These are phyloP conservation scores for Exophiala mesophila DNA, from an alignment of 2,329 filamentous ascomycete genomes.

Conservation along the genomic window DNA sequence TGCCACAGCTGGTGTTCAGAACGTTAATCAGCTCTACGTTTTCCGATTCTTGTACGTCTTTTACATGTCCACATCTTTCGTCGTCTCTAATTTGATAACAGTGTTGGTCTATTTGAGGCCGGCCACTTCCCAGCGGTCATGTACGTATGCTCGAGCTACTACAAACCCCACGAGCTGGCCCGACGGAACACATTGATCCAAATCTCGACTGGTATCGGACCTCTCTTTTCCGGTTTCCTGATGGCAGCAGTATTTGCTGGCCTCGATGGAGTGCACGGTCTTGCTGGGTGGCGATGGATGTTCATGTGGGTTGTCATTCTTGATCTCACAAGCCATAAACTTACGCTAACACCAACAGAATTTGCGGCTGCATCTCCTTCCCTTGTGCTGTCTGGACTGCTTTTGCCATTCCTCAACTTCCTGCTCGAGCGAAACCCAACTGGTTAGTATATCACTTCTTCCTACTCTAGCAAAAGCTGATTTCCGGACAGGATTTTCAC, in stretches of 20 bases:
- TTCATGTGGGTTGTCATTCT: slow-evolving; percentile 40
- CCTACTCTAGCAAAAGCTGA: no score
- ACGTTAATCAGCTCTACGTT: slow-evolving; percentile 58
- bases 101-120: slow-evolving; percentile 8
- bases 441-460: not conserved
- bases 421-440: slow-evolving; percentile 3
- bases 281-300: slow-evolving; percentile 51
- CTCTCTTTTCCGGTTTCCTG: slow-evolving; percentile 53
- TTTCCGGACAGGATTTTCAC: slow-evolving; percentile 1
- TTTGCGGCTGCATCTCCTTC: slow-evolving; percentile 3
- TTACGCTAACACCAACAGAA: not conserved
- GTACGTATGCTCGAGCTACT: slow-evolving; percentile 22
- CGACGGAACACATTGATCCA: slow-evolving; percentile 34
- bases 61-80: not conserved
- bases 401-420: slow-evolving; percentile 4
- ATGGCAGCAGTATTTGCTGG: slow-evolving; percentile 52
- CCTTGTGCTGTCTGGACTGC: slow-evolving; percentile 4
- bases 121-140: slow-evolving; percentile 33
- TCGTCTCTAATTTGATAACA: not conserved
- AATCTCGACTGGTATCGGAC: slow-evolving; percentile 31
- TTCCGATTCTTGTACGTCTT: slow-evolving; percentile 29
- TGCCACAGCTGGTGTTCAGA: slow-evolving; percentile 90
- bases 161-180: slow-evolving; percentile 29
- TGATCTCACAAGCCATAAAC: not conserved
- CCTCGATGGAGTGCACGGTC: slow-evolving; percentile 45